These are phyloP conservation scores for Triticum turgidum DNA, from an alignment of 176 grass and related monocot species.

Conservation along the genomic window DNA sequence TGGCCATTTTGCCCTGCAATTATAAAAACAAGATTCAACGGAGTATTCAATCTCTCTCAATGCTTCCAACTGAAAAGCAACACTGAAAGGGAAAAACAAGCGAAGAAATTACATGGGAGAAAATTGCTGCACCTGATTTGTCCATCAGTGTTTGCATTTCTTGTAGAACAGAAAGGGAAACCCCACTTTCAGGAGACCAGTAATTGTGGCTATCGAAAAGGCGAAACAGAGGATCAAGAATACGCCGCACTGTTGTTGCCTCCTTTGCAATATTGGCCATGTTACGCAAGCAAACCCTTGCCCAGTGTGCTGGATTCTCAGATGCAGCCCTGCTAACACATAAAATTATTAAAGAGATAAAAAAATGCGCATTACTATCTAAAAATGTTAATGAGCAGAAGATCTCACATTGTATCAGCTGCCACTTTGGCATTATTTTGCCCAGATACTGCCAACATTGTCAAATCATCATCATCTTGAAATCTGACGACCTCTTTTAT, in stretches of 20 bases:
- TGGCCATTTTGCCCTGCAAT: constrained; percentile 76
- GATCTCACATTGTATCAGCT: constrained; percentile 59
- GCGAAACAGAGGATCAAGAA: constrained; percentile 88
- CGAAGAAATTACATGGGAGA: constrained; percentile 40
- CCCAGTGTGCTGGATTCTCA: constrained; percentile 74
- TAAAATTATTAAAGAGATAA: constrained; percentile 26
- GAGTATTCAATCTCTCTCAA: constrained; percentile 12
- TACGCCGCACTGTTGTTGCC: constrained; percentile 73
- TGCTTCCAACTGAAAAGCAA: neutral
- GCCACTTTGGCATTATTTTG: constrained; percentile 53
- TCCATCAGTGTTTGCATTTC: constrained; percentile 87
- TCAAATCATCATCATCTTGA: constrained; percentile 57
- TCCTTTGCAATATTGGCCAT: constrained; percentile 92
- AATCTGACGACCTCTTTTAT: constrained; percentile 59
- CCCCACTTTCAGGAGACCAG: constrained; percentile 81
- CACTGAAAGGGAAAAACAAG: neutral
- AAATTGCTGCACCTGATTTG: constrained; percentile 65
- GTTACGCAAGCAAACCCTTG: constrained; percentile 83
- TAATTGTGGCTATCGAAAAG: constrained; percentile 73
- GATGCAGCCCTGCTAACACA: constrained; percentile 55
- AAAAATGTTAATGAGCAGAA: constrained; percentile 22
- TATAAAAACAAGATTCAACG: constrained; percentile 21
- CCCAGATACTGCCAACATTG: constrained; percentile 33
- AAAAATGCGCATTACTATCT: neutral
- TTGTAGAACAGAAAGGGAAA: constrained; percentile 84